Conservation (phyloP, 768 basidiomycete species). For the Rhodotorula babjevae region DNA sequence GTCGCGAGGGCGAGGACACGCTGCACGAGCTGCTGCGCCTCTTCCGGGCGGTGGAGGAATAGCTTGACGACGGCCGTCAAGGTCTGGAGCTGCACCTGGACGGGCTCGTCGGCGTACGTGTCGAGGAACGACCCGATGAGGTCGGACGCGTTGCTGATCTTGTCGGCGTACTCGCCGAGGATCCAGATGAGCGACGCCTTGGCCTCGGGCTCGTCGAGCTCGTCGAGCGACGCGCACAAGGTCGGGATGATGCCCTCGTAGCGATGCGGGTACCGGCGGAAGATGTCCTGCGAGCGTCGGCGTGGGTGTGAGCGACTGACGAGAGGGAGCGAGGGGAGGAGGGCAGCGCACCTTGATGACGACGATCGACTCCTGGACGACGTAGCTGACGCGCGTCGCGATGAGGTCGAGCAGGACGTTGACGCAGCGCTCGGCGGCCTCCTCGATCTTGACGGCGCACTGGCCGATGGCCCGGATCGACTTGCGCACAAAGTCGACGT, state of each 20-base stretch:
- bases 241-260: slow-evolving; percentile 97
- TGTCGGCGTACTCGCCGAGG: slow-evolving; percentile 94
- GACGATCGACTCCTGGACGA: slow-evolving; percentile 95
- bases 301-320: background rate
- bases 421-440: slow-evolving; percentile 87
- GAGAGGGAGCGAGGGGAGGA: background rate
- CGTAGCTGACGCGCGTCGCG: slow-evolving; percentile 86
- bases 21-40: slow-evolving; percentile 86
- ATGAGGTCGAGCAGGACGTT: slow-evolving; percentile 90
- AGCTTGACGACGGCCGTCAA: slow-evolving; percentile 95
- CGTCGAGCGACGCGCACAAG: slow-evolving; percentile 88
- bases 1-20: slow-evolving; percentile 88
- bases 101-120: slow-evolving; percentile 75
- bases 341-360: slow-evolving; percentile 79
- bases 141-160: slow-evolving; percentile 95
- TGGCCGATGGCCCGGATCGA: slow-evolving; percentile 94
- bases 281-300: slow-evolving; percentile 68
- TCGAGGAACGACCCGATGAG: slow-evolving; percentile 84
- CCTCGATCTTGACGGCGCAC: slow-evolving; percentile 90
- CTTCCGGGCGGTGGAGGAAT: slow-evolving; percentile 90
- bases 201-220: slow-evolving; percentile 95
- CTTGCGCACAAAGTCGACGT: slow-evolving; percentile 95
- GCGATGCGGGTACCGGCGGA: slow-evolving; percentile 90
- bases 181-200: slow-evolving; percentile 99
- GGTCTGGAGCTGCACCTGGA: slow-evolving; percentile 53